Evolutionary conservation across 352 stramenopile species (phyloP).

Genomic region (Phytophthora pistaciae): DNA sequence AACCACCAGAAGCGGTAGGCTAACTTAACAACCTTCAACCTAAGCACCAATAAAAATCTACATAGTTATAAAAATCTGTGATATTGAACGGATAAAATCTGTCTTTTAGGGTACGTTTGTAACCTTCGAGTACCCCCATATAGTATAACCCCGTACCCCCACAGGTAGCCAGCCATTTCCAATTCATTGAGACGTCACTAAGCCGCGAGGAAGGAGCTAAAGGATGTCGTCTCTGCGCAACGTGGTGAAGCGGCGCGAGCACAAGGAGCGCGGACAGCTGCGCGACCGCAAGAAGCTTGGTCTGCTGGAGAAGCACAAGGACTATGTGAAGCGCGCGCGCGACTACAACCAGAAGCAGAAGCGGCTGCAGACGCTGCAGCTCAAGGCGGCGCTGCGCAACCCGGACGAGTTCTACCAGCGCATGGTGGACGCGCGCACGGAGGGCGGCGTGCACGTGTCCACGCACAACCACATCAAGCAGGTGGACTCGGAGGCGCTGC

Average conservation of each 20-base stretch:
- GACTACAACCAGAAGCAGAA: slow-evolving; percentile 97
- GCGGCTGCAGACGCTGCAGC: slow-evolving; percentile 87
- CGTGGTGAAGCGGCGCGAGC: slow-evolving; percentile 98
- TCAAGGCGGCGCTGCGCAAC: slow-evolving; percentile 97
- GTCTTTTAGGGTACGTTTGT: neutral
- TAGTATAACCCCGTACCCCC: neutral
- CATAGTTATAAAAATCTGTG: no score
- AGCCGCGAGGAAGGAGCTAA: neutral
- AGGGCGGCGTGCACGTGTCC: slow-evolving; percentile 80
- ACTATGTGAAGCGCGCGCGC: slow-evolving; percentile 96
- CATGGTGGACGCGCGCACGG: slow-evolving; percentile 93
- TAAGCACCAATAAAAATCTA: no score
- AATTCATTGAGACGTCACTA: neutral
- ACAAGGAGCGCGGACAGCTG: slow-evolving; percentile 98
- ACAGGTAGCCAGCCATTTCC: slow-evolving; percentile 18
- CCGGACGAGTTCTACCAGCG: slow-evolving; percentile 99
- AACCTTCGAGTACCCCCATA: neutral
- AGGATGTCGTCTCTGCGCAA: slow-evolving; percentile 94
- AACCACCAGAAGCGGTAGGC: no score
- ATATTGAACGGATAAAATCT: no score
- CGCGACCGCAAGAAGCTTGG: slow-evolving; percentile 91
- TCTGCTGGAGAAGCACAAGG: slow-evolving; percentile 99
- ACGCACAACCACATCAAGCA: slow-evolving; percentile 73
- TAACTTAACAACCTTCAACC: no score
- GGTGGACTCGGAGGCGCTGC: slow-evolving; percentile 83